Conservation (phyloP, 2,329 filamentous ascomycete species). For the Scedosporium apiospermum region DNA sequence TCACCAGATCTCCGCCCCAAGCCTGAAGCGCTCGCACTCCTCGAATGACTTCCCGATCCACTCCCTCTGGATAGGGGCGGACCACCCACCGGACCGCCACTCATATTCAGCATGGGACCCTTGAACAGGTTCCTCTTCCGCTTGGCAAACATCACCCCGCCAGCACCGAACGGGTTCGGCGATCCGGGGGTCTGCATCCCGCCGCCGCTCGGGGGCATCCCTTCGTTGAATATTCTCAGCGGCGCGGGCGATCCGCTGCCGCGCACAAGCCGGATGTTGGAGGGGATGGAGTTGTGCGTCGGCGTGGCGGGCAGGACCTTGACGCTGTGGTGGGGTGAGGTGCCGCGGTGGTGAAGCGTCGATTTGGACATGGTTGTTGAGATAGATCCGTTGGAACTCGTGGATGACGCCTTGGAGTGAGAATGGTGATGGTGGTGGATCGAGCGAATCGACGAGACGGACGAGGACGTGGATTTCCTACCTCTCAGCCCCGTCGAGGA, state of each 20-base stretch:
- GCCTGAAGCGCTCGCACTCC: slow-evolving; percentile 52
- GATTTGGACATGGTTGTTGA: slow-evolving; percentile 60
- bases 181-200: slow-evolving; percentile 36
- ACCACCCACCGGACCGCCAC: slow-evolving; percentile 10
- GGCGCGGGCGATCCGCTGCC: slow-evolving; percentile 42
- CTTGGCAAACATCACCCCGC: slow-evolving; percentile 65
- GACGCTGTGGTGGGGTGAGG: slow-evolving; percentile 80
- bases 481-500: slow-evolving; percentile 77
- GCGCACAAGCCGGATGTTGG: slow-evolving; percentile 75
- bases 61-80: background rate
- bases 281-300: slow-evolving; percentile 64
- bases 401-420: slow-evolving; percentile 90
- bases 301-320: slow-evolving; percentile 94
- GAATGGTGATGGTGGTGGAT: slow-evolving; percentile 80
- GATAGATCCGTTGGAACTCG: slow-evolving; percentile 70
- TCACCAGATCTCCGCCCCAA: slow-evolving; percentile 62
- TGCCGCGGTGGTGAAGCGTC: slow-evolving; percentile 46
- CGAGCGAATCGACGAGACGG: slow-evolving; percentile 83
- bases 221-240: slow-evolving; percentile 47
- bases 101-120: slow-evolving; percentile 57
- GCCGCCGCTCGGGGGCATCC: slow-evolving; percentile 34
- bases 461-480: slow-evolving; percentile 91
- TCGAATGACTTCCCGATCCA: slow-evolving; percentile 29
- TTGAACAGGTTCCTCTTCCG: slow-evolving; percentile 76
- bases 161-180: slow-evolving; percentile 49